Evolutionary conservation across 768 basidiomycete species (phyloP).

Genomic region (Sarcodon aspratus): DNA sequence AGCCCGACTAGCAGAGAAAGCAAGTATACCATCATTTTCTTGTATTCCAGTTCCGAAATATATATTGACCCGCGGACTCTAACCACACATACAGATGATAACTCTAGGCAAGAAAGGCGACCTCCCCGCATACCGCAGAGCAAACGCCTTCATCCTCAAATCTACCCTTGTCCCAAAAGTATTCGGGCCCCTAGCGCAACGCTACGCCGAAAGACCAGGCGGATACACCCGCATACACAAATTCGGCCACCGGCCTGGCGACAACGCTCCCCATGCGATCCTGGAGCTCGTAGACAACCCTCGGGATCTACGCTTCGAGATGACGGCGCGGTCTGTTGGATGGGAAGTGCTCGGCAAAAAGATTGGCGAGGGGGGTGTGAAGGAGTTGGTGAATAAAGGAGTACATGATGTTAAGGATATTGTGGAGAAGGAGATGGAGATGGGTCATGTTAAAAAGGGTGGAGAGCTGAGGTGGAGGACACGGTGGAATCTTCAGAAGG

Average conservation of each 20-base stretch:
- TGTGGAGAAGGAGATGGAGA: conserved; percentile 35
- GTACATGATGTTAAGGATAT: conserved; percentile 31
- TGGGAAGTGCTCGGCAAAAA: conserved; percentile 63
- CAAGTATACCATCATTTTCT: conserved; percentile 12
- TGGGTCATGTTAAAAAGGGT: conserved; percentile 23
- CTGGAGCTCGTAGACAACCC: conserved; percentile 94
- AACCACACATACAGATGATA: conserved; percentile 50
- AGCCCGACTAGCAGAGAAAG: conserved; percentile 89
- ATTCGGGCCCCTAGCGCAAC: conserved; percentile 65
- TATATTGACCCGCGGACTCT: not conserved
- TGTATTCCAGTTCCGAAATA: too few species aligned
- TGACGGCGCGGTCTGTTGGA: conserved; percentile 81
- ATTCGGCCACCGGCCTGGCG: conserved; percentile 81
- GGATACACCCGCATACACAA: conserved; percentile 94
- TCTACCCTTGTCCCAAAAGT: conserved; percentile 68
- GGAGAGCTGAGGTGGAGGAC: conserved; percentile 51
- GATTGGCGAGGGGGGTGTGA: conserved; percentile 31
- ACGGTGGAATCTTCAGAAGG: conserved; percentile 66
- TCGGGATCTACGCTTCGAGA: conserved; percentile 76
- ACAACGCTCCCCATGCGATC: conserved; percentile 89
- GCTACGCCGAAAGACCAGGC: conserved; percentile 75
- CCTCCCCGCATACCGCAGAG: conserved; percentile 55
- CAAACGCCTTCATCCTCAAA: conserved; percentile 71
- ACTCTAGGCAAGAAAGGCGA: conserved; percentile 84
- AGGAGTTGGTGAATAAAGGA: conserved; percentile 39